These are phyloP conservation scores for Coemansia sp. DNA, from an alignment of 192 early-diverging fungal genomes.

Conservation along the genomic window DNA sequence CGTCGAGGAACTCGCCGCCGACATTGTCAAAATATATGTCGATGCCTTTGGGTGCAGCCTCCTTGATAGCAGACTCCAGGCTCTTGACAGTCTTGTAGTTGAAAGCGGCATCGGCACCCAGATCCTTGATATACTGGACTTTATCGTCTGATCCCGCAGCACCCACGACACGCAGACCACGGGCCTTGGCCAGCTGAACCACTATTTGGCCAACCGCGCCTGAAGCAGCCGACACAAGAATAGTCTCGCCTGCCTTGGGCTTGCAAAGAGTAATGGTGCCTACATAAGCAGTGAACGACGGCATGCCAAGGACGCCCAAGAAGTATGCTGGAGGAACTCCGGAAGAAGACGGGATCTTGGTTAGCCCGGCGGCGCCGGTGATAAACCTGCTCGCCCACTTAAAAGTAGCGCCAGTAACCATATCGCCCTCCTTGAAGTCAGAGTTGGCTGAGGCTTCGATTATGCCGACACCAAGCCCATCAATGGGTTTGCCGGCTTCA, in stretches of 20 bases:
- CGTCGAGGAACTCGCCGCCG: slow-evolving; percentile 77
- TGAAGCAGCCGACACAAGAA: slow-evolving; percentile 77
- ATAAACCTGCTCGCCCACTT: slow-evolving; percentile 62
- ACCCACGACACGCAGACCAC: slow-evolving; percentile 80
- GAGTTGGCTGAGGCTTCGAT: slow-evolving; percentile 65
- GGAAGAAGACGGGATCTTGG: slow-evolving; percentile 10
- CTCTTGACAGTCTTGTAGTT: slow-evolving; percentile 85
- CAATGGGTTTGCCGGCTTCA: slow-evolving; percentile 55
- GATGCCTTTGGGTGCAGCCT: slow-evolving; percentile 72
- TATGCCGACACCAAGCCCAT: slow-evolving; percentile 47
- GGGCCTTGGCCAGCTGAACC: slow-evolving; percentile 74
- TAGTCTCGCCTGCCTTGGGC: slow-evolving; percentile 78
- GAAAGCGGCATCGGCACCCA: slow-evolving; percentile 81
- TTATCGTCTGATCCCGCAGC: slow-evolving; percentile 84
- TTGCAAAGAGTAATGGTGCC: slow-evolving; percentile 64
- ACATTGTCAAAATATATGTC: slow-evolving; percentile 89
- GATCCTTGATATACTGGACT: slow-evolving; percentile 62
- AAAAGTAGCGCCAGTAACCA: slow-evolving; percentile 57
- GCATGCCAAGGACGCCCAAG: slow-evolving; percentile 72
- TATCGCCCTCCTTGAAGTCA: slow-evolving; percentile 61
- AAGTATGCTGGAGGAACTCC: slow-evolving; percentile 13
- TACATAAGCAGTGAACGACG: slow-evolving; percentile 74
- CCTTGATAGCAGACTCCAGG: slow-evolving; percentile 52
- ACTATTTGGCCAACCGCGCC: slow-evolving; percentile 80
- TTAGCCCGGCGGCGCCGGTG: slow-evolving; percentile 19